A percentile compares a stretch with the other conserved stretches of the same genome.
phyloP scores from a whole-genome alignment of 2,329 filamentous ascomycete genomes.

The Fusarium nygamai region DNA sequence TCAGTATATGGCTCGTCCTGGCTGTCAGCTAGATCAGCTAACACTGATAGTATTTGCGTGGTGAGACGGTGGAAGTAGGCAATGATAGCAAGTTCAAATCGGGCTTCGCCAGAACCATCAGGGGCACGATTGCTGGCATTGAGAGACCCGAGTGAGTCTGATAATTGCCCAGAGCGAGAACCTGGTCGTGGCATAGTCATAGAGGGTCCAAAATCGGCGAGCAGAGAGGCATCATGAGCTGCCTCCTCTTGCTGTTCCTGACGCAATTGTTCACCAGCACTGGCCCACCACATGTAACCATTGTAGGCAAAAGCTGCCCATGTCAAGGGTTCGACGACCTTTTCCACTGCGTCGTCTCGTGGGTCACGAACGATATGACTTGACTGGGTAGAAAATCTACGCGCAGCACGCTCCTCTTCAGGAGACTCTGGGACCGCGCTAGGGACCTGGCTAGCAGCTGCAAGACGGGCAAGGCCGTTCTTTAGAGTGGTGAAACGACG shows the following conservation, averaged over 20 bases:
- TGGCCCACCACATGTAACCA: constrained; percentile 92
- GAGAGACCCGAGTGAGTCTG: constrained; percentile 58
- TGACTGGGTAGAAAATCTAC: constrained; percentile 44
- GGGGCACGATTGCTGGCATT: constrained; percentile 48
- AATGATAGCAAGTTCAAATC: constrained; percentile 75
- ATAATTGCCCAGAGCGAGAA: constrained; percentile 49
- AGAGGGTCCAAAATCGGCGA: constrained; percentile 60
- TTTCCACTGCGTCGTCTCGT: constrained; percentile 61
- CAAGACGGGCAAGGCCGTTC: constrained; percentile 66
- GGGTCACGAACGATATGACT: constrained; percentile 48
- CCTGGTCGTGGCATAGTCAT: constrained; percentile 46
- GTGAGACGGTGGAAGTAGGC: constrained; percentile 85
- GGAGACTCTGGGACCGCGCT: constrained; percentile 44
- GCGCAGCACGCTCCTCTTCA: constrained; percentile 38
- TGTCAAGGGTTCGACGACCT: constrained; percentile 69
- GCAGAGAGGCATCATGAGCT: constrained; percentile 63
- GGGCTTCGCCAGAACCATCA: constrained; percentile 56
- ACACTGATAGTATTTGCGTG: constrained; percentile 68
- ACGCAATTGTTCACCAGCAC: constrained; percentile 76
- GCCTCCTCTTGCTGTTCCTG: constrained; percentile 69
- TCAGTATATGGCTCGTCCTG: constrained; percentile 55
- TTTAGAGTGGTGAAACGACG: constrained; percentile 79
- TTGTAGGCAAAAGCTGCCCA: constrained; percentile 82
- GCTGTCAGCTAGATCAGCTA: constrained; percentile 68
- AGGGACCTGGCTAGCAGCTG: constrained; percentile 32